Percentiles rank a stretch among this genome's conserved stretches.
Evolutionary conservation across 2,329 filamentous ascomycete species (phyloP).

Genomic region (Emmonsia crescens): DNA sequence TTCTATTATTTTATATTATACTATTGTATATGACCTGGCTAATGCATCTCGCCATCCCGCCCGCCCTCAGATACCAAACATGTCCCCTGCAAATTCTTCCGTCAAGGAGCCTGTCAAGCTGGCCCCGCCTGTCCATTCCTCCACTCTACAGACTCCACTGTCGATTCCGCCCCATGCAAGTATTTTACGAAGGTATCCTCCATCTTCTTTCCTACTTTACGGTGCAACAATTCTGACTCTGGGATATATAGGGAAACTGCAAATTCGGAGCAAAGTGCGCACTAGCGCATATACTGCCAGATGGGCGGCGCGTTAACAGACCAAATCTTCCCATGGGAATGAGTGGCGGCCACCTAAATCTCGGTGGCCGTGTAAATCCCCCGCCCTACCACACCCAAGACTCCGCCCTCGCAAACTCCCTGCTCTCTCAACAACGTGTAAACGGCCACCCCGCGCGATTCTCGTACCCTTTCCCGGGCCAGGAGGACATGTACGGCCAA

Average conservation of each 20-base stretch:
- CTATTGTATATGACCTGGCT: neutral
- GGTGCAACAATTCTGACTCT: neutral
- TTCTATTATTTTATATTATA: neutral
- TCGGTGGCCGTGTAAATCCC: constrained; percentile 57
- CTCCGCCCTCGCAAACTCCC: constrained; percentile 63
- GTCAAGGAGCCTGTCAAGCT: constrained; percentile 90
- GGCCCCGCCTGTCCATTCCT: constrained; percentile 93
- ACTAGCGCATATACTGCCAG: constrained; percentile 87
- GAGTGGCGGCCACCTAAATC: constrained; percentile 47
- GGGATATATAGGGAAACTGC: constrained; percentile 70
- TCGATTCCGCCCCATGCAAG: constrained; percentile 85
- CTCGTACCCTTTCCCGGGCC: constrained; percentile 29
- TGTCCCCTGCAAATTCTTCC: constrained; percentile 99
- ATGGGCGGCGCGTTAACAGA: constrained; percentile 83
- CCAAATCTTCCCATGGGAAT: constrained; percentile 39
- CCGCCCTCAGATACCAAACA: constrained; percentile 68
- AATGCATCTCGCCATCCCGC: neutral
- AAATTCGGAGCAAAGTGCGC: constrained; percentile 98
- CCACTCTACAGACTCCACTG: constrained; percentile 75
- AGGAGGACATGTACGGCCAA: constrained; percentile 35
- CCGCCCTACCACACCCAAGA: constrained; percentile 52
- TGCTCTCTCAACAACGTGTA: constrained; percentile 53
- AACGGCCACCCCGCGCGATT: constrained; percentile 38
- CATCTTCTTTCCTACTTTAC: neutral
- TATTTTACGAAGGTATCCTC: constrained; percentile 86